A percentile compares a stretch with the other conserved stretches of the same genome.
Conservation (phyloP, 345 rosid genomes). For the Mallotus nudiflorus region DNA sequence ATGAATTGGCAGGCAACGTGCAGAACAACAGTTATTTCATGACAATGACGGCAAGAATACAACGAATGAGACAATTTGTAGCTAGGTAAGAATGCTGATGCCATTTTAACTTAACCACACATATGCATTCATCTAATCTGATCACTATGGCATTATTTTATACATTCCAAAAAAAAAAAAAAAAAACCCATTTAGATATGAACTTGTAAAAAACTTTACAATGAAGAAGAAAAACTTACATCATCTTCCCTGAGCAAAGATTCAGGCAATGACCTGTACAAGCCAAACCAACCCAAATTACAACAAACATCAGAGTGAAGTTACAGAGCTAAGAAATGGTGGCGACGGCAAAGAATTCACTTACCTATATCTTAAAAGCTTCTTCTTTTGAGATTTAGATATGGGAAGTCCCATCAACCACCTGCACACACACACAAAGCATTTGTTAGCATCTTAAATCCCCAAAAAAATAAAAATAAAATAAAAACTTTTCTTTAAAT, state of each 20-base stretch:
- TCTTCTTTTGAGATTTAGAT: slow-evolving; percentile 35
- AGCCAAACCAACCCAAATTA: slow-evolving; percentile 18
- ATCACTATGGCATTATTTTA: neutral
- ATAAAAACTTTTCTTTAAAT: no score
- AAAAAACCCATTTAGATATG: neutral
- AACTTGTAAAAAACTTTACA: neutral
- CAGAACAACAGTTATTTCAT: neutral
- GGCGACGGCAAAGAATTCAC: slow-evolving; percentile 15
- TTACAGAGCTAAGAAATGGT: neutral
- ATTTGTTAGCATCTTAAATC: neutral
- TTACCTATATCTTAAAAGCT: slow-evolving; percentile 48
- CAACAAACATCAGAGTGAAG: neutral
- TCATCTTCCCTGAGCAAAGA: slow-evolving; percentile 80
- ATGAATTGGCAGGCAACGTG: neutral
- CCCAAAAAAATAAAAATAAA: neutral
- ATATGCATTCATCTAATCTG: neutral
- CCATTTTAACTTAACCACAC: neutral
- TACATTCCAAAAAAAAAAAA: neutral
- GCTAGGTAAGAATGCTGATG: neutral
- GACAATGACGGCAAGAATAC: neutral
- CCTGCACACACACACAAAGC: slow-evolving; percentile 36
- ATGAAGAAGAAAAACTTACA: slow-evolving; percentile 45
- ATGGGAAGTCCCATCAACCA: slow-evolving; percentile 67
- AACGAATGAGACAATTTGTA: neutral
- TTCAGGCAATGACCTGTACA: slow-evolving; percentile 60